These are phyloP conservation scores for Hymenoscyphus infarciens DNA, from an alignment of 2,329 filamentous ascomycete genomes.

Conservation along the genomic window DNA sequence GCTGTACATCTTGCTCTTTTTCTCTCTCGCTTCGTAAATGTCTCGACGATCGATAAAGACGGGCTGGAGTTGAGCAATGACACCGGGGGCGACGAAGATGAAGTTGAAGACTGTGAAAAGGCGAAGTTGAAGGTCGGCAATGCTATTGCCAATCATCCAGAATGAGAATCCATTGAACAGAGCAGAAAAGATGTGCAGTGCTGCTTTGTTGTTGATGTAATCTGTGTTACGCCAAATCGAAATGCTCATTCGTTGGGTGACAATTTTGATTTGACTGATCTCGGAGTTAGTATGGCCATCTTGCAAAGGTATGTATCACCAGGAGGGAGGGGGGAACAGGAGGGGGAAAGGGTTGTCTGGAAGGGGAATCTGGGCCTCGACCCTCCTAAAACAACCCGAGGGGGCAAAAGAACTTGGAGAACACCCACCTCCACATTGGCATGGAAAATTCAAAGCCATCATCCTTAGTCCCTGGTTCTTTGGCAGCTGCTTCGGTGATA, in stretches of 20 bases:
- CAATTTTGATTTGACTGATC: slow-evolving; percentile 38
- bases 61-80: slow-evolving; percentile 56
- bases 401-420: too few species aligned
- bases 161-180: slow-evolving; percentile 61
- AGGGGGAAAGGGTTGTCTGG: too few species aligned
- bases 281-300: too few species aligned
- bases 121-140: slow-evolving; percentile 50
- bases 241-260: slow-evolving; percentile 34
- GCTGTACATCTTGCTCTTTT: slow-evolving; percentile 58
- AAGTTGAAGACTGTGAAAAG: slow-evolving; percentile 62
- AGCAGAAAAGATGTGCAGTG: slow-evolving; percentile 50
- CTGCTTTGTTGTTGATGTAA: slow-evolving; percentile 46
- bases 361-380: too few species aligned
- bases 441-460: slow-evolving; percentile 50
- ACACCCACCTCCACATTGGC: slow-evolving; percentile 38
- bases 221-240: slow-evolving; percentile 64
- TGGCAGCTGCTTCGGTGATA: slow-evolving; percentile 44
- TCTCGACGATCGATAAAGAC: slow-evolving; percentile 54
- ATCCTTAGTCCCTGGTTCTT: slow-evolving; percentile 34
- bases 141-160: slow-evolving; percentile 53
- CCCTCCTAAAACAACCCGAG: too few species aligned
- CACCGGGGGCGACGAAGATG: slow-evolving; percentile 57
- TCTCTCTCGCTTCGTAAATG: slow-evolving; percentile 56
- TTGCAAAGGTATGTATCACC: too few species aligned
- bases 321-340: too few species aligned